Conservation (phyloP, 805 yeast genomes). For the Debaryomyces prosopidis region DNA sequence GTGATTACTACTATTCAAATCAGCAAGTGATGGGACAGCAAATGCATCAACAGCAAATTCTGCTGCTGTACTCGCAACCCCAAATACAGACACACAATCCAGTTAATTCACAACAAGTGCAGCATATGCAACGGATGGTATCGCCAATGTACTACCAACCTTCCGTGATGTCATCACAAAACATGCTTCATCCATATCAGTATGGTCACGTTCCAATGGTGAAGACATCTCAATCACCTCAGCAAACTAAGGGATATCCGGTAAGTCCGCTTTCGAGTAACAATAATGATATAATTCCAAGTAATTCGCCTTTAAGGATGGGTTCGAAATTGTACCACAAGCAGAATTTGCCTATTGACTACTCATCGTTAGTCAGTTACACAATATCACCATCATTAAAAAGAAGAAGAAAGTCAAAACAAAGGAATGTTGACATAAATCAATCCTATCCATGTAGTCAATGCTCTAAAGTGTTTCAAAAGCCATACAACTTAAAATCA, state of each 20-base stretch:
- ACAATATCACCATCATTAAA: constrained; percentile 33
- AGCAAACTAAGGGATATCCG: not conserved
- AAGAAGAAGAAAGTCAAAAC: constrained; percentile 24
- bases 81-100: not conserved
- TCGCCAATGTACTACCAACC: constrained; percentile 1
- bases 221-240: not conserved
- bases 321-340: not conserved
- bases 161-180: not conserved
- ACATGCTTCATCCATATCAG: not conserved
- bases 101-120: not conserved
- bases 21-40: not conserved
- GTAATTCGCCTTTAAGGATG: not conserved
- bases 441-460: constrained; percentile 36
- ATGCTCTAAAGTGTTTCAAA: constrained; percentile 47
- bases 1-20: not conserved
- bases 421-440: constrained; percentile 3
- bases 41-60: not conserved
- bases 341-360: constrained; percentile 23
- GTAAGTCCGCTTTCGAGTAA: not conserved
- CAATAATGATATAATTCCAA: not conserved
- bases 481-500: constrained; percentile 50
- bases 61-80: not conserved
- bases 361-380: constrained; percentile 33
- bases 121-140: not conserved
- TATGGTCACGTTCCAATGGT: not conserved